Evolutionary conservation across 768 basidiomycete genomes (phyloP).

Genomic region (Sporobolomyces roseus): DNA sequence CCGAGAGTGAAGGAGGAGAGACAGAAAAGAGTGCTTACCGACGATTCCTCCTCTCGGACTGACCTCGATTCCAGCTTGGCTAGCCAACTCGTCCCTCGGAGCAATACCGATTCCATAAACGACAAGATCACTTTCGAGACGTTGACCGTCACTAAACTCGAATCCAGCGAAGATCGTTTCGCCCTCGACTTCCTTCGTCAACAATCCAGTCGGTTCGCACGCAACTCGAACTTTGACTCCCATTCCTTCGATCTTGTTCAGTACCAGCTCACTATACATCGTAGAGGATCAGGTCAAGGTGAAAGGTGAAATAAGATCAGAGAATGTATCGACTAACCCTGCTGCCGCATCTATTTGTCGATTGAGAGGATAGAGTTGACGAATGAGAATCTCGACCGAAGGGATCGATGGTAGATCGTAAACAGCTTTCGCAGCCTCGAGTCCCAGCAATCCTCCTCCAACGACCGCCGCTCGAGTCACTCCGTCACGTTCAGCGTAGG

Average conservation of each 20-base stretch:
- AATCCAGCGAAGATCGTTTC: slow-evolving; percentile 60
- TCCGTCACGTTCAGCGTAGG: slow-evolving; percentile 56
- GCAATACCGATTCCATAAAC: slow-evolving; percentile 68
- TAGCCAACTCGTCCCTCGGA: slow-evolving; percentile 66
- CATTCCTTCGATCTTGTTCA: slow-evolving; percentile 60
- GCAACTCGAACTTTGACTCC: slow-evolving; percentile 59
- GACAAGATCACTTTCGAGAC: slow-evolving; percentile 56
- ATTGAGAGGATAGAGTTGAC: slow-evolving; percentile 44
- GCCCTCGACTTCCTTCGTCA: slow-evolving; percentile 45
- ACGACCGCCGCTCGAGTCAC: slow-evolving; percentile 58
- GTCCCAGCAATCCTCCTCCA: slow-evolving; percentile 67
- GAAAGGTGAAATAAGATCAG: too few relatives aligned
- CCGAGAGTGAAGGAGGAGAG: too few relatives aligned
- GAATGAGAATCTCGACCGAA: slow-evolving; percentile 48
- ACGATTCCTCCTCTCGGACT: slow-evolving; percentile 58
- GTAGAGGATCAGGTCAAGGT: too few relatives aligned
- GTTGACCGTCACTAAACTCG: slow-evolving; percentile 54
- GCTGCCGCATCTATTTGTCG: slow-evolving; percentile 34
- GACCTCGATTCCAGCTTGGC: slow-evolving; percentile 56
- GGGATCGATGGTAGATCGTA: slow-evolving; percentile 58
- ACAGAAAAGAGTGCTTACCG: too few relatives aligned
- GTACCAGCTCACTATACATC: slow-evolving; percentile 63
- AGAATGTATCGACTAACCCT: too few relatives aligned
- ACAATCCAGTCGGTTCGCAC: slow-evolving; percentile 50
- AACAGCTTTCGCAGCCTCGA: slow-evolving; percentile 71